phyloP scores from a whole-genome alignment of 1,284 basidiomycete species.

The Phellopilus nigrolimitatus region DNA sequence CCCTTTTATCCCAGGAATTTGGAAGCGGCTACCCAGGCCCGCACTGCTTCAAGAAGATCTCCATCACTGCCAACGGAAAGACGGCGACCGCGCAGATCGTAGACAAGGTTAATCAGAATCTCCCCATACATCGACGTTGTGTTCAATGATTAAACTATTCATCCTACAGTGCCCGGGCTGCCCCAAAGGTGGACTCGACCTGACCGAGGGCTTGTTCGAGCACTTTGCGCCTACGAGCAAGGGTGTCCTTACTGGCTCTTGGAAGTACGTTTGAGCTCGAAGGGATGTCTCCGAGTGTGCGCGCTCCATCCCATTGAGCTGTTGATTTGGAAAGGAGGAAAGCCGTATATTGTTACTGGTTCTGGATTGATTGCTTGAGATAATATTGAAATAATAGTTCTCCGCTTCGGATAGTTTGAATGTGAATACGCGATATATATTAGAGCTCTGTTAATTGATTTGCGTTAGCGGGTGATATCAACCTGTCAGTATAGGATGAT shows the following conservation, averaged over 20 bases:
- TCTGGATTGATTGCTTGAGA: no score
- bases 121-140: slow-evolving; percentile 7
- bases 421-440: no score
- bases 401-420: no score
- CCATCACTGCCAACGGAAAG: slow-evolving; percentile 61
- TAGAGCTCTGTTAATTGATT: no score
- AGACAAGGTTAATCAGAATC: slow-evolving; percentile 52
- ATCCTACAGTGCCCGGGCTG: slow-evolving; percentile 61
- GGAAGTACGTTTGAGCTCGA: not conserved
- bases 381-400: no score
- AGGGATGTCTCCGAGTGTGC: not conserved
- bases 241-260: slow-evolving; percentile 11
- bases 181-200: slow-evolving; percentile 54
- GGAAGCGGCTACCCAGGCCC: slow-evolving; percentile 52
- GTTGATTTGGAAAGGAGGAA: no score
- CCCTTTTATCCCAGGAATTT: no score
- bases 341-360: no score
- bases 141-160: slow-evolving; percentile 1
- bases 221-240: slow-evolving; percentile 6
- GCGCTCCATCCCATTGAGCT: no score
- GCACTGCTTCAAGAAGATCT: slow-evolving; percentile 60
- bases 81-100: slow-evolving; percentile 55
- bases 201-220: slow-evolving; percentile 10
- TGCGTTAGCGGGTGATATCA: no score
- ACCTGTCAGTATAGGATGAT: no score